Evolutionary conservation across 768 basidiomycete species (phyloP), one percentile per base, ranked within the genome.

Genomic region (Tylopilus subfusipes): DNA sequence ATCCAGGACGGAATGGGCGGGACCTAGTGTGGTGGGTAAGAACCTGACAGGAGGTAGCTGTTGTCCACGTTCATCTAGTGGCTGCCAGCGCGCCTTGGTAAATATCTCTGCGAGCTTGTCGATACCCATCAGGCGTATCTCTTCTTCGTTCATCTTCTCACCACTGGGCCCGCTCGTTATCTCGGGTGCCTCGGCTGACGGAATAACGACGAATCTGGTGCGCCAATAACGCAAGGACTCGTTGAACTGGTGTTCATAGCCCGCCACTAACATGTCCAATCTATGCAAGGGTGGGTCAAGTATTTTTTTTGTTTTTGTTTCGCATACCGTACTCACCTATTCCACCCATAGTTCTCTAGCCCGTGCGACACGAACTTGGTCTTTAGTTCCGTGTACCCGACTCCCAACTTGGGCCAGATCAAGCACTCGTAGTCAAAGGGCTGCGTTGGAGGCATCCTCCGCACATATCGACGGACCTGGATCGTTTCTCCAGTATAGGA

Each of bases 171-270:
- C 83, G 13, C 75, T 72, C 42, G 73, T 78, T 2, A 77, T 66
- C 31, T 76, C 72, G 4, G 81, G 92, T 55, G 83, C 78, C 34
- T 91, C 88, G 14, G 81, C 76, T 0, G 92, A 86, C 0, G 96
- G 96, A 27, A 99, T 89, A 19, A 99, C 84, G 24, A 98, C 79
- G 68, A 97, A 97, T 21, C 95, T 80, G 0, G 94, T 98, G 13
- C 95, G 81, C 92, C 96, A 97, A 63, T 96, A 96, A 43, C 90
- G 83, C 30, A 95, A 76, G 2, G 88, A 86, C 55, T 93, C 90
- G 63, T 83, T 83, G 67, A 90, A 85, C 48, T 87, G 78, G 56
- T 85, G 83, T 63, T 93, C 88, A 61, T 93, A 89, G 1, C 90
- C 88, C 31, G 86, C 86, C 4, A 90, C 84, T 4, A 93, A 68